Base-by-base conservation (phyloP, 257 asterid species). In the Nicotiana obtusifolia region DNA sequence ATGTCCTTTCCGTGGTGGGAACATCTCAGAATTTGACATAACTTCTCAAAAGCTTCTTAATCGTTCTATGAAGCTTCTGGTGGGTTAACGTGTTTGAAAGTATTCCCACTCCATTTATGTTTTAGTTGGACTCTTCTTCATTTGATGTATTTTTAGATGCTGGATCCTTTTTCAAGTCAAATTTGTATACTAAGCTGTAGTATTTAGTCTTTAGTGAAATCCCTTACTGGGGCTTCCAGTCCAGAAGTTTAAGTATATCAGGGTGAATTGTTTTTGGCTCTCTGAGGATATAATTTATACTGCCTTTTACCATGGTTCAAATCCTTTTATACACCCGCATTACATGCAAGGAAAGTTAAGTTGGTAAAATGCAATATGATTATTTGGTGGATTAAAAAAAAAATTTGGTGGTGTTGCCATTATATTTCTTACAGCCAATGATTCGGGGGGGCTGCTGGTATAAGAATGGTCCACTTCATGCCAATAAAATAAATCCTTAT, bases 1-100 rank as follows among this genome's bases (percentile, higher is more conserved):
- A 84, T 37, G 86, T 84, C 64, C 76, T 78, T 78, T 59, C 62
- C 22, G 28, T 75, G 62, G 24, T 49, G 62, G 80, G 44, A 75
- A 15, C 78, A 35, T 49, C 24, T 28, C 44, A 24, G 26, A 44
- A 47, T 44, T 44, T 73, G 37, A 24, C 62, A 49, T 8, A 49
- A 47, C 24, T 49, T 73, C 79, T 24, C 20, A 49, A 26, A 26
- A 26, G 20, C 44, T 57, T 57, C 10, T 44, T 71, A 44, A 44
- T 71, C 60, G 10, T 35, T 44, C 60, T 71, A 14, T 71, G 60
- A 71, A 47, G 37, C 49, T 47, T 49, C 62, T 49, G 17, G 62
- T 26, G 22, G 14, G 41, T 33, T 49, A 52, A 30, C 28, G 41
- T 75, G 44, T 49, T 52, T 75, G 62, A 17, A 16, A 49, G 44